Base-by-base conservation (phyloP, 2,329 filamentous ascomycete genomes). In the Colletotrichum lupini region DNA sequence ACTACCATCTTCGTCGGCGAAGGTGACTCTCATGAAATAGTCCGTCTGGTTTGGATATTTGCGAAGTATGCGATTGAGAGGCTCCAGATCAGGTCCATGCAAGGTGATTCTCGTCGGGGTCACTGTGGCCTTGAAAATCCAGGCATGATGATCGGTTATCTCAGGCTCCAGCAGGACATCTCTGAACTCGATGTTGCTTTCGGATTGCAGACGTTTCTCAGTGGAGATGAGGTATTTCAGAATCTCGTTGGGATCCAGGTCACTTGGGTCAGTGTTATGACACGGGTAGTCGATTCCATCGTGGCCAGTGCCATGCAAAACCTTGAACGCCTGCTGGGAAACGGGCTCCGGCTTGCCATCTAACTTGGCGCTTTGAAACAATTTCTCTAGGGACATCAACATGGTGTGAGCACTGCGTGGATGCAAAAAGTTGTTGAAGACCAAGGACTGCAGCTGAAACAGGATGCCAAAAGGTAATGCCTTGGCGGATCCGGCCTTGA, bases 1-100 rank as follows among this genome's bases (percentile, higher is more conserved):
- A 28, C 91, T 85, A 0, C 92, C 92, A 77, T 93, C 89, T 78
- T 97, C 94, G 59, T 97, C 94, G 35, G 87, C 87, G 76, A 97
- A 95, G 7, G 90, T 87, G 0, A 95, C 92, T 0, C 94, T 88
- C 0, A 94, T 78, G 76, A 95, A 95, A 76, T 88, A 86, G 58
- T 93, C 89, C 1, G 87, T 87, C 68, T 91, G 85, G 0, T 87
- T 77, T 0, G 86, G 80, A 75, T 91, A 94, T 75, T 90, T 89
- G n/a, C 93, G 89, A 19, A 95, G 83, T 3, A 95, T 89, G 5
- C 92, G 86, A 77, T 95, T 95, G 72, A 90, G 92, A 7, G 88
- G 89, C 78, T 94, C 93, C 0, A 88, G 83, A 62, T 92, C 91
- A 0, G 92, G 92, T 0, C 92, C 92, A 8, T 85, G 83, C 0